These are phyloP conservation scores for Hypericum perforatum DNA, from an alignment of 345 rosid genomes.

Conservation along the genomic window DNA sequence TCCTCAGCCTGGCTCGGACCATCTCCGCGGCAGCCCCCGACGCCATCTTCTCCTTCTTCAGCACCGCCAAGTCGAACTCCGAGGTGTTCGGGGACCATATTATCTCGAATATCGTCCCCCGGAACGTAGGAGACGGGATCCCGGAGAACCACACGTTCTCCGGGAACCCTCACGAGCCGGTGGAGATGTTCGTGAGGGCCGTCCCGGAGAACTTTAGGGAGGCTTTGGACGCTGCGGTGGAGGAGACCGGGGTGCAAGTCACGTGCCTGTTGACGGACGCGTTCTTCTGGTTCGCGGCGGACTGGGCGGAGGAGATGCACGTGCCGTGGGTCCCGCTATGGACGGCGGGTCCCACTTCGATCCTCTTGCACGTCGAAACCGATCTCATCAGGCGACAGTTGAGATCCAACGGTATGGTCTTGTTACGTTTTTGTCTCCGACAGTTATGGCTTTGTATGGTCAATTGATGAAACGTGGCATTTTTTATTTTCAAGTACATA, in stretches of 20 bases:
- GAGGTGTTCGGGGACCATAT: conserved; percentile 5
- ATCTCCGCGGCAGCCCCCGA: conserved; percentile 12
- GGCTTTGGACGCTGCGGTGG: conserved; percentile 20
- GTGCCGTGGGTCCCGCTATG: conserved; percentile 47
- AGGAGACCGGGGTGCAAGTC: conserved; percentile 18
- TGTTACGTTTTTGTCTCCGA: too few relatives aligned
- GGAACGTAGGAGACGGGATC: conserved; percentile 27
- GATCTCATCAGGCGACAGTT: conserved; percentile 21
- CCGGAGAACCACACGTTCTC: conserved; percentile 21
- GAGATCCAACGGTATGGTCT: conserved; percentile 8
- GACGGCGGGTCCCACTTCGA: conserved; percentile 36
- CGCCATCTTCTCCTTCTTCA: conserved; percentile 28
- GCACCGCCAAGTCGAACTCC: conserved; percentile 27
- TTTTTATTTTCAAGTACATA: too few relatives aligned
- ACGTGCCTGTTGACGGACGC: conserved; percentile 41
- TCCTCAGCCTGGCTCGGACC: conserved; percentile 19
- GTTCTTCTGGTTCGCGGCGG: conserved; percentile 42
- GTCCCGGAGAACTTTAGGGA: conserved; percentile 24
- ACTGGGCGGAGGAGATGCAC: conserved; percentile 28
- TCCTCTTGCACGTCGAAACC: conserved; percentile 30
- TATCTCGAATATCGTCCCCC: conserved; percentile 14
- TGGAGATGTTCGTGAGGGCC: conserved; percentile 27
- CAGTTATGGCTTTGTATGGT: too few relatives aligned
- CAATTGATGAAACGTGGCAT: too few relatives aligned
- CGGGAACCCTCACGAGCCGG: conserved; percentile 24